Evolutionary conservation across 106 monocot species (phyloP).

Genomic region (Dendrobium huoshanense): DNA sequence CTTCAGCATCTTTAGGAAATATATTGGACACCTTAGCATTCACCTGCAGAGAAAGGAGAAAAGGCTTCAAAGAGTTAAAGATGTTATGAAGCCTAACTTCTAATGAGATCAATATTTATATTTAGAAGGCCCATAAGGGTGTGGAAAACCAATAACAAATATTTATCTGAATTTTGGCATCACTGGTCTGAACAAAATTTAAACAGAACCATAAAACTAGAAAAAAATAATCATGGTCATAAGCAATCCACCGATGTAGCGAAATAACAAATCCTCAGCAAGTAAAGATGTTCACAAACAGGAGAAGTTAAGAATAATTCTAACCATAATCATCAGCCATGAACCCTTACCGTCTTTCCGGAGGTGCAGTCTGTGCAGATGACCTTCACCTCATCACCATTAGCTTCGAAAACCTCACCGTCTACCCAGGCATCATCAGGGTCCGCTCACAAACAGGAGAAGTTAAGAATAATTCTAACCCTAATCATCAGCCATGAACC

Average conservation of each 20-base stretch:
- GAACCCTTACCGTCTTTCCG: conserved; percentile 49
- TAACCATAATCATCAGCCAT: conserved; percentile 3
- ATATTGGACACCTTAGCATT: conserved; percentile 17
- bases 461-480: neutral
- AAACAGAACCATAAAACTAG: neutral
- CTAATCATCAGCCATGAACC: conserved; percentile 20
- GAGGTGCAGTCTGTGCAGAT: conserved; percentile 16
- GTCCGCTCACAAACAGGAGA: conserved; percentile 23
- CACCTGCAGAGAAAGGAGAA: conserved; percentile 10
- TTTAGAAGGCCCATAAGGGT: neutral
- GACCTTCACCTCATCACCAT: conserved; percentile 53
- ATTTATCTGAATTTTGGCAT: neutral
- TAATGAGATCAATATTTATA: neutral
- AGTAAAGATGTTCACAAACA: neutral
- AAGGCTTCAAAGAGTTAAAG: neutral
- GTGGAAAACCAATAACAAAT: neutral
- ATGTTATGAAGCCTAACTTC: neutral
- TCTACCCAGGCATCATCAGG: conserved; percentile 76
- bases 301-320: neutral
- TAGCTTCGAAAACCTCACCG: conserved; percentile 57
- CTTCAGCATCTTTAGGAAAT: conserved; percentile 26
- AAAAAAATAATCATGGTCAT: neutral
- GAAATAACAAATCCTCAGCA: neutral
- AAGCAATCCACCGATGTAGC: too few species aligned
- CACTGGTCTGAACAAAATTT: neutral